Base-by-base conservation (phyloP, 2,329 filamentous ascomycete genomes). In the Verticillium tricorpus region DNA sequence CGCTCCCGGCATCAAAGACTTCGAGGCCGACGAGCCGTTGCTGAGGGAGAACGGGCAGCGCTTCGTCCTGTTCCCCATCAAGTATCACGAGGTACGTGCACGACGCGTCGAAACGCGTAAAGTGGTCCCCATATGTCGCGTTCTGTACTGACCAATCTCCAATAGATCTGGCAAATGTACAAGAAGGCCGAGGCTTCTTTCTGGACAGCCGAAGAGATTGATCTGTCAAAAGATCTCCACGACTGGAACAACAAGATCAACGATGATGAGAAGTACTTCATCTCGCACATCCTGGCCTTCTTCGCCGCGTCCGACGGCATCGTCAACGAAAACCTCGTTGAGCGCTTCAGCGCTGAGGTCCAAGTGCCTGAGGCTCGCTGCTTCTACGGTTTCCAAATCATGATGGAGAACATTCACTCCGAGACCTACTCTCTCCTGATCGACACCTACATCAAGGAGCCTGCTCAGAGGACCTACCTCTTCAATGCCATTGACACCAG, bases 391-490 rank as follows among this genome's bases (percentile, higher is more conserved):
- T 99, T 99, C 87, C 95, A 99, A 83, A 98, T 98, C 83, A 99
- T 99, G 95, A 98, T 99, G 92, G 95, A 99, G 85, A 99, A 99
- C 82, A 97, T 99, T 73, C 95, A 99, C 86, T 97, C 95, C 17
- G 95, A 99, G 83, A 99, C 95, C 60, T 99, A 99, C 86, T 98
- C 94, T 22, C 89, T 99, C 39, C 89, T 99, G 75, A 99, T 99
- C 76, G 95, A 99, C 78, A 97, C 94, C 66, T 99, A 99, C 80
- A 96, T 99, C 82, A 97, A 96, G 85, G 95, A 99, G 83, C 91
- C 92, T 66, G 90, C 91, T 75, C 94, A 99, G 83, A 89, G 92
- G 70, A 90, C 86, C 65, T 93, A 98, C 76, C 89, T 99, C 62
- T 98, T 99, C 82, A 97, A 99, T 73, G 95, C 95, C 71, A 96